Evolutionary conservation across 441 rosid genomes (phyloP), one percentile per base, ranked within the genome.

Genomic region (Pelargonium cotyledonis): DNA sequence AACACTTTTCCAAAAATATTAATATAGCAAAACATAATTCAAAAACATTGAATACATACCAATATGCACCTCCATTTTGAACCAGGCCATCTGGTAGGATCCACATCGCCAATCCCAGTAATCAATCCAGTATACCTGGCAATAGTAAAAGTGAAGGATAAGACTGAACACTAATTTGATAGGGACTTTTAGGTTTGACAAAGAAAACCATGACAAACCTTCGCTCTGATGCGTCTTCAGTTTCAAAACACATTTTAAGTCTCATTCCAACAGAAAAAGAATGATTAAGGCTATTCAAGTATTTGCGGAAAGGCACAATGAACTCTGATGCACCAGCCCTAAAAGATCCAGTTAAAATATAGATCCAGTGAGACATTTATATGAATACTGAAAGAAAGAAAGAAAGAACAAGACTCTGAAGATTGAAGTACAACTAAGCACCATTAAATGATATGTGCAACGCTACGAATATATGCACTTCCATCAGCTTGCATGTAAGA

Each of bases 31-130:
- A 47, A 7, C 4, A 11, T 9, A 47, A 10, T 47, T 11, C n/a
- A 12, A 47, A 0, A 47, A 47, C 10, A 47, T 11, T 47, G 14
- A 76, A 67, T 71, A 74, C 85, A 72, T 66, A 93, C 98, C 95
- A 79, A 76, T 70, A 93, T 77, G 87, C 92, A 90, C 75, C 94
- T 86, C 98, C 98, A 93, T 80, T 89, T 90, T 19, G 98, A 93
- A 76, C 85, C 85, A 29, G 95, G 89, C 98, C 98, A 93, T 75
- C 88, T 80, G 73, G 82, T 82, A 2, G 91, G 91, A 83, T 93
- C 95, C 79, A 80, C 72, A 82, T 90, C 96, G 61, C 83, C 70
- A 23, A 86, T 78, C 68, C 96, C 92, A 58, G 80, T 83, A 70
- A 89, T 91, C n/a, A 85, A 82, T 67, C 98, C 98, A 68, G 80